A percentile compares a stretch with the other conserved stretches of the same genome.
These are phyloP conservation scores for Paraphaeosphaeria sporulosa DNA, from an alignment of 2,329 filamentous ascomycete species.

Conservation along the genomic window DNA sequence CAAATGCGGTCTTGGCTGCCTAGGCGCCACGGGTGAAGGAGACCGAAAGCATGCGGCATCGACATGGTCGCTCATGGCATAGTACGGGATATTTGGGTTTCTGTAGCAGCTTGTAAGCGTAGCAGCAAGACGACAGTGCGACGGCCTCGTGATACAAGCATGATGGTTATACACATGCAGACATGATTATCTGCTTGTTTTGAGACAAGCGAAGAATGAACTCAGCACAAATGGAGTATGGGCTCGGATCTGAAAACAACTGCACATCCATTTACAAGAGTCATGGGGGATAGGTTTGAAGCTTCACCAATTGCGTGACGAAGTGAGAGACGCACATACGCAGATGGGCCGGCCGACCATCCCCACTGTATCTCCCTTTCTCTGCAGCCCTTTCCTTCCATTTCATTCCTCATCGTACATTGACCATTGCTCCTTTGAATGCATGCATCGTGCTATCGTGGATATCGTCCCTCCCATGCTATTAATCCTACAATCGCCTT, in stretches of 20 bases:
- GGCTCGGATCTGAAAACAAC: background rate
- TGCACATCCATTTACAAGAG: background rate
- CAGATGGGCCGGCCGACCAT: slow-evolving; percentile 12
- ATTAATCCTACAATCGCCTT: background rate
- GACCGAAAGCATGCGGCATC: background rate
- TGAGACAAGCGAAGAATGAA: background rate
- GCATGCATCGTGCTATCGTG: background rate
- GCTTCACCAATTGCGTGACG: background rate
- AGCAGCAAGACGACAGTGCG: background rate
- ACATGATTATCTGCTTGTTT: background rate
- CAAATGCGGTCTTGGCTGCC: background rate
- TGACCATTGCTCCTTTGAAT: background rate
- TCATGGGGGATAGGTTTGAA: background rate
- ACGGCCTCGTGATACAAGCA: background rate
- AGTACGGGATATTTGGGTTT: background rate
- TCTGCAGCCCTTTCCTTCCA: background rate
- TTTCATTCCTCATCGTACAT: background rate
- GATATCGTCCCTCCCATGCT: background rate
- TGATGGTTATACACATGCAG: too few species aligned
- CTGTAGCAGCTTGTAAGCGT: background rate
- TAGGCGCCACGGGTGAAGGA: background rate
- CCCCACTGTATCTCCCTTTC: background rate
- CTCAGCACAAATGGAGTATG: background rate
- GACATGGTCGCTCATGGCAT: background rate
- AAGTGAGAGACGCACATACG: slow-evolving; percentile 9